These are phyloP conservation scores for Cordyceps militaris DNA, from an alignment of 2,329 filamentous ascomycete species.

Conservation along the genomic window DNA sequence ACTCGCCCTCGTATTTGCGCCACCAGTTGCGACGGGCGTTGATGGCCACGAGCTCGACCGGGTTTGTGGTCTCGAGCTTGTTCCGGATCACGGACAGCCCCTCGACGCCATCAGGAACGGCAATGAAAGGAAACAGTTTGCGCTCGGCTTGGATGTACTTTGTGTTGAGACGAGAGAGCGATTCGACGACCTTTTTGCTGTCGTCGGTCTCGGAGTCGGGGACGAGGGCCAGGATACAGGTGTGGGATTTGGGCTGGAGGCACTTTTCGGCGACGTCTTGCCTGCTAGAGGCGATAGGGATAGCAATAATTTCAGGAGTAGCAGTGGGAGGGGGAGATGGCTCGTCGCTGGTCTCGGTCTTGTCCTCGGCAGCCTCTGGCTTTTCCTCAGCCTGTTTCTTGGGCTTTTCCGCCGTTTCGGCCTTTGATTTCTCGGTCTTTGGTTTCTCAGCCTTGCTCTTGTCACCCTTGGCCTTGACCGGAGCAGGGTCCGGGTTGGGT, in stretches of 20 bases:
- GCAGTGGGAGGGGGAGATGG: conserved; percentile 11
- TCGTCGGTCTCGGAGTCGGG: conserved; percentile 45
- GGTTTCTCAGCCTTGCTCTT: conserved; percentile 32
- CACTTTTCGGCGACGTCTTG: conserved; percentile 64
- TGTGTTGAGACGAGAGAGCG: conserved; percentile 65
- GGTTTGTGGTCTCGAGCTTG: conserved; percentile 50
- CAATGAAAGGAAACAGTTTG: conserved; percentile 77
- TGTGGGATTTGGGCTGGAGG: conserved; percentile 66
- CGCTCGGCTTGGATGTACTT: conserved; percentile 63
- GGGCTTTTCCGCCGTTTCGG: conserved; percentile 31
- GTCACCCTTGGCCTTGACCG: conserved; percentile 36
- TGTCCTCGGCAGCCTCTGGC: conserved; percentile 20
- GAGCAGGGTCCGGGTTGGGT: conserved; percentile 67
- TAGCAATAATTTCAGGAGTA: conserved; percentile 44
- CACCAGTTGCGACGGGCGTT: conserved; percentile 86
- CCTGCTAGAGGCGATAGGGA: conserved; percentile 57
- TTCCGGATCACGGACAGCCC: conserved; percentile 35
- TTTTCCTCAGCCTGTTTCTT: conserved; percentile 34
- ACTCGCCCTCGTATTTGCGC: conserved; percentile 61
- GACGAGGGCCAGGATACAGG: conserved; percentile 73
- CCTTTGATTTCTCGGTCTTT: conserved; percentile 33
- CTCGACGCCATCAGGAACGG: conserved; percentile 50
- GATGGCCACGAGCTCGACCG: conserved; percentile 69
- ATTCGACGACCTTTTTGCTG: conserved; percentile 50
- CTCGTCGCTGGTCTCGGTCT: conserved; percentile 28